phyloP scores from a whole-genome alignment of 164 flowering plant genomes.

The Liriodendron chinense region DNA sequence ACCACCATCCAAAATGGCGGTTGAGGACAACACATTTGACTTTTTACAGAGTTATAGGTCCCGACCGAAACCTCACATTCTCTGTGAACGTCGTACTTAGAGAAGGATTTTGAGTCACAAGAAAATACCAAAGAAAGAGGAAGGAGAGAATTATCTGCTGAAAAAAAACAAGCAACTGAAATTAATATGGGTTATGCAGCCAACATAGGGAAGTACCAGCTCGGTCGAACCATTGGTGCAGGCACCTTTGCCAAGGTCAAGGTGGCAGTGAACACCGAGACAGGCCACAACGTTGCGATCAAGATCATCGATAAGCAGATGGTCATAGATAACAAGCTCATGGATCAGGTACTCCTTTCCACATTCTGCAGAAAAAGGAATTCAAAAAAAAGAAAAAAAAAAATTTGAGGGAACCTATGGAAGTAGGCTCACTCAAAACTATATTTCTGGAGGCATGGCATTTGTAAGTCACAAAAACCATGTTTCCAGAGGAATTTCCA shows the following conservation, averaged over 20 bases:
- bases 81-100: background rate
- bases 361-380: background rate
- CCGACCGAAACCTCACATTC: background rate
- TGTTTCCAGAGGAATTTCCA: too few species aligned
- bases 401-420: too few species aligned
- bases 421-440: too few species aligned
- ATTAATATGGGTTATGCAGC: conserved; percentile 42
- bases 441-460: too few species aligned
- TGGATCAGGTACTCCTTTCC: conserved; percentile 39
- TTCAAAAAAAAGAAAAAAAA: background rate
- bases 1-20: background rate
- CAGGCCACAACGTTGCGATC: conserved; percentile 50
- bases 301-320: conserved; percentile 69
- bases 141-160: background rate
- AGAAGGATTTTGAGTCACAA: background rate
- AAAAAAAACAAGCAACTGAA: background rate
- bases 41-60: background rate
- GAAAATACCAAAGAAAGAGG: background rate
- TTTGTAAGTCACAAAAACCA: too few species aligned
- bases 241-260: conserved; percentile 81
- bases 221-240: conserved; percentile 62
- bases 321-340: conserved; percentile 54
- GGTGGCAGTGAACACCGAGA: conserved; percentile 43
- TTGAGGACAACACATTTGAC: background rate
- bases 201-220: conserved; percentile 57